Percentiles rank a stretch among this genome's conserved stretches.
phyloP scores from a whole-genome alignment of 1,139 yeast genomes.

The Pichia sp. region DNA sequence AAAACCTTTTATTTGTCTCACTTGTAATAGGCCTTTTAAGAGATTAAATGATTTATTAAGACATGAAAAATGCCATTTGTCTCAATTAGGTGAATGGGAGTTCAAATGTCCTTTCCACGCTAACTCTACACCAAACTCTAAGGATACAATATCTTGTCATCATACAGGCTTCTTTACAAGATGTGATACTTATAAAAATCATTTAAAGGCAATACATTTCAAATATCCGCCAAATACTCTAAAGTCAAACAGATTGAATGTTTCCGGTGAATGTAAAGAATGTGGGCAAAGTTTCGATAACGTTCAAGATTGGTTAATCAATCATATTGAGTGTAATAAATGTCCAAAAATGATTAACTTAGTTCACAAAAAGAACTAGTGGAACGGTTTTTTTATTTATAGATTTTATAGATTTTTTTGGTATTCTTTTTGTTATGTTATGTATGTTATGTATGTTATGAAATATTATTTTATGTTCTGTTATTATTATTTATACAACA shows the following conservation, averaged over 20 bases:
- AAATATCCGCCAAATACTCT: conserved; percentile 84
- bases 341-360: conserved; percentile 33
- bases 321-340: conserved; percentile 57
- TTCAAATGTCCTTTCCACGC: conserved; percentile 40
- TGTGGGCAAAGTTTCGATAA: conserved; percentile 59
- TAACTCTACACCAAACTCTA: neutral
- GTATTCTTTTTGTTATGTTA: neutral
- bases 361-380: conserved; percentile 2
- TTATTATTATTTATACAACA: too few species aligned
- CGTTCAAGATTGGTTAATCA: conserved; percentile 73
- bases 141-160: conserved; percentile 43
- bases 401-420: neutral
- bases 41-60: conserved; percentile 80
- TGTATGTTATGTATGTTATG: neutral
- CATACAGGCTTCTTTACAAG: conserved; percentile 78
- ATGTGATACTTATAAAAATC: conserved; percentile 89
- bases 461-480: neutral
- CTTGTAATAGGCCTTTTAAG: conserved; percentile 80
- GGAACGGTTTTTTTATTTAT: neutral
- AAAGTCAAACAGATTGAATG: conserved; percentile 64
- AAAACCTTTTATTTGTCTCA: conserved; percentile 71
- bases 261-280: conserved; percentile 68
- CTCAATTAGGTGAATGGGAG: conserved; percentile 52
- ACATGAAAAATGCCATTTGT: conserved; percentile 80
- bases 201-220: conserved; percentile 82